These are phyloP conservation scores for Neurospora sp. DNA, from an alignment of 495 filamentous ascomycete species.

Conservation along the genomic window DNA sequence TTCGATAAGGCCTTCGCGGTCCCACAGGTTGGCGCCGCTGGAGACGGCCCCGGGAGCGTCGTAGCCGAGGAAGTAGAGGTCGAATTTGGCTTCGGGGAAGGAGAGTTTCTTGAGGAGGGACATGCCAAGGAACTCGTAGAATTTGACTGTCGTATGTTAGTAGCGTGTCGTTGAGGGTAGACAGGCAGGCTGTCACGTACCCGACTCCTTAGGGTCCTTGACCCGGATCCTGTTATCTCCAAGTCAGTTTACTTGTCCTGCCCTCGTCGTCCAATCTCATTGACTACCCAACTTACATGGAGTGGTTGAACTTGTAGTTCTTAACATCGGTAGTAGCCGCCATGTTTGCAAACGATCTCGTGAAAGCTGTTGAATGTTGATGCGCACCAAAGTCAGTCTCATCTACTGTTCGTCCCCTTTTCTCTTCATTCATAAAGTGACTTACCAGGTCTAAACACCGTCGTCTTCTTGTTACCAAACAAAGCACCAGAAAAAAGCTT, in stretches of 20 bases:
- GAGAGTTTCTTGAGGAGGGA: slow-evolving; percentile 67
- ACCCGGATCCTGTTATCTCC: slow-evolving; percentile 63
- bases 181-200: slow-evolving; percentile 26
- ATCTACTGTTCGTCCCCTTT: no score
- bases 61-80: slow-evolving; percentile 77
- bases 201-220: slow-evolving; percentile 81
- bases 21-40: slow-evolving; percentile 54
- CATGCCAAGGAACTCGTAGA: slow-evolving; percentile 90
- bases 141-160: slow-evolving; percentile 50
- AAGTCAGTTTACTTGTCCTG: slow-evolving; percentile 16
- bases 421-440: neutral
- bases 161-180: neutral
- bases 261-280: slow-evolving; percentile 1
- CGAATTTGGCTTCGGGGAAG: slow-evolving; percentile 70
- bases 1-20: slow-evolving; percentile 84
- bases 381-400: neutral
- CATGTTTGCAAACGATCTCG: slow-evolving; percentile 45
- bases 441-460: slow-evolving; percentile 1
- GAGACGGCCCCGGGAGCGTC: slow-evolving; percentile 53
- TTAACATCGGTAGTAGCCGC: slow-evolving; percentile 57
- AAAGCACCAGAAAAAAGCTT: slow-evolving; percentile 4
- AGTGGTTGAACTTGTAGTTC: slow-evolving; percentile 81
- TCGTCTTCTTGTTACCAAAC: slow-evolving; percentile 1
- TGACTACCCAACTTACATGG: slow-evolving; percentile 44
- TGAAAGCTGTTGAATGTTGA: neutral